phyloP scores from a whole-genome alignment of 352 stramenopile species.

The Halophytophthora polymorphica region DNA sequence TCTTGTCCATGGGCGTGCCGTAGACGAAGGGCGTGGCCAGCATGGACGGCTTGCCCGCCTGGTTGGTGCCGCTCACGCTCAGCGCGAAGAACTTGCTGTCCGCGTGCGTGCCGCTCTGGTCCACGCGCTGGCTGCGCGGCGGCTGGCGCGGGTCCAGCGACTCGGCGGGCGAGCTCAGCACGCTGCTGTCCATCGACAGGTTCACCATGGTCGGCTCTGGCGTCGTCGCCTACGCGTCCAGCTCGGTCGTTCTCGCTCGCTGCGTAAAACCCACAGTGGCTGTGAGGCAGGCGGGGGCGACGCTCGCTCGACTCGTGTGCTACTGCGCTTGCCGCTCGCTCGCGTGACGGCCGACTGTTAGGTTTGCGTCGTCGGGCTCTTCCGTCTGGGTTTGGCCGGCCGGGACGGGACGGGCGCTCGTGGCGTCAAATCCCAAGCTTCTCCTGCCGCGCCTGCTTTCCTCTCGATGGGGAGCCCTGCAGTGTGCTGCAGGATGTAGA shows the following conservation, averaged over 20 bases:
- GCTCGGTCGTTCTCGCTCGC: not conserved
- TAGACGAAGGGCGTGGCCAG: conserved; percentile 72
- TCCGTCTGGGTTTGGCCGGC: too few species aligned
- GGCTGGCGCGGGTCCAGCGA: conserved; percentile 27
- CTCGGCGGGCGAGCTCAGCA: conserved; percentile 35
- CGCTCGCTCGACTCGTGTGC: conserved; percentile 2
- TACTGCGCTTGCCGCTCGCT: too few species aligned
- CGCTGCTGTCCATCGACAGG: conserved; percentile 40
- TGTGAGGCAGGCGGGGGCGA: conserved; percentile 8
- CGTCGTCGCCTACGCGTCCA: not conserved
- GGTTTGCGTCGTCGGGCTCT: too few species aligned
- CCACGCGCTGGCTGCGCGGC: conserved; percentile 17
- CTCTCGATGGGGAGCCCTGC: not conserved
- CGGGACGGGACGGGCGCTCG: too few species aligned
- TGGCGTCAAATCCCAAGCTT: too few species aligned
- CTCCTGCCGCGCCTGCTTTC: not conserved
- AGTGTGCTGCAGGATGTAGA: conserved; percentile 21
- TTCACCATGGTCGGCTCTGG: conserved; percentile 30
- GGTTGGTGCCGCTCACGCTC: conserved; percentile 47
- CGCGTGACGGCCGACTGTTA: too few species aligned
- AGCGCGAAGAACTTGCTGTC: conserved; percentile 78
- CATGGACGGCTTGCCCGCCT: conserved; percentile 41
- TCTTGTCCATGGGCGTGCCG: conserved; percentile 72
- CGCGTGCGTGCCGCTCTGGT: conserved; percentile 32
- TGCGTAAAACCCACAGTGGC: conserved; percentile 6